phyloP scores from a whole-genome alignment of 176 grass and related monocot species.

The Rhynchospora pubera region DNA sequence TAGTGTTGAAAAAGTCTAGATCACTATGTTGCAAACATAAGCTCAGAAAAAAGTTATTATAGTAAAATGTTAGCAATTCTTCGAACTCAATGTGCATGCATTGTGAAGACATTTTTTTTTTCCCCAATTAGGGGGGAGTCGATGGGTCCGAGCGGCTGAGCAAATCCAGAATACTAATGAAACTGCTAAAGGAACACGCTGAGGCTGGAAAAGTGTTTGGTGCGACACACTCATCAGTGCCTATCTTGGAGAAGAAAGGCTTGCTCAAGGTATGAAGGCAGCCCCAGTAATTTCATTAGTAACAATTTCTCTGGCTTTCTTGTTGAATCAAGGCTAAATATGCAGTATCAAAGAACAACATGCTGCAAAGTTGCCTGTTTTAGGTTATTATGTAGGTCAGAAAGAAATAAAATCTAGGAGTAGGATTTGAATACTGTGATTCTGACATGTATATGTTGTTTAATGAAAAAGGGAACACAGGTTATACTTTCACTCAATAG shows the following conservation, averaged over 20 bases:
- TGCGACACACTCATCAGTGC: conserved; percentile 50
- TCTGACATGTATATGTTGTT: conserved; percentile 14
- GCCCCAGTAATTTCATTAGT: background rate
- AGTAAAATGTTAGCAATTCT: background rate
- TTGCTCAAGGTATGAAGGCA: conserved; percentile 58
- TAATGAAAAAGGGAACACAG: background rate
- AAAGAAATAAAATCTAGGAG: background rate
- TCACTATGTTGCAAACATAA: background rate
- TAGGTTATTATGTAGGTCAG: background rate
- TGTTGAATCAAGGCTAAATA: background rate
- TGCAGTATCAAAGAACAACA: background rate
- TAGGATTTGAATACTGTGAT: background rate
- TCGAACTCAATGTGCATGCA: background rate
- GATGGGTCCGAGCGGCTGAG: conserved; percentile 50
- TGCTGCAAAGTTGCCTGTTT: background rate
- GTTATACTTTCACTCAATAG: background rate
- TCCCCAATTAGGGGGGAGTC: conserved; percentile 41
- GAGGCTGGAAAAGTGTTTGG: conserved; percentile 66
- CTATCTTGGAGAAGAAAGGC: conserved; percentile 64
- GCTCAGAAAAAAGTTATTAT: background rate
- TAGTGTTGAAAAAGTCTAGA: background rate
- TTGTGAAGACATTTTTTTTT: background rate
- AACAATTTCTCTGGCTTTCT: background rate
- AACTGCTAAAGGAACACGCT: conserved; percentile 60
- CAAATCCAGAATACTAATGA: conserved; percentile 59